Conservation (phyloP, 371 early-diverging fungal species). For the Smittium culicis region DNA sequence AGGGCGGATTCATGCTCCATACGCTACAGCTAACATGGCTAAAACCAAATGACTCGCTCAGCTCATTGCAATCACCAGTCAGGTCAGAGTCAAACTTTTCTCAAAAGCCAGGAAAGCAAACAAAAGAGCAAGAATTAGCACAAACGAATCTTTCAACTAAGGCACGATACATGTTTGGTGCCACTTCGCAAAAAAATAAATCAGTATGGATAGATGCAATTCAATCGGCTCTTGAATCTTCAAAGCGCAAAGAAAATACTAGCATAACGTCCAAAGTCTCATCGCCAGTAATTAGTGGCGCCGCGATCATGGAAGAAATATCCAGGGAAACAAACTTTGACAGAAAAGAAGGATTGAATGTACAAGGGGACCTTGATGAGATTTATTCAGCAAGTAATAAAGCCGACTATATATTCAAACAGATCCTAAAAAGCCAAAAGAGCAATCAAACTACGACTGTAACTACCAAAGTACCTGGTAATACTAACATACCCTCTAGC, state of each 20-base stretch:
- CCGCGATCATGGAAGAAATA: neutral
- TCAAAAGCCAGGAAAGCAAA: neutral
- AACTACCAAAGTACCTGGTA: neutral
- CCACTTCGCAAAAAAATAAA: slow-evolving; percentile 1
- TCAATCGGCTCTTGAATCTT: neutral
- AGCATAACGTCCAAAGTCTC: no score
- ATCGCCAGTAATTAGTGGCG: neutral
- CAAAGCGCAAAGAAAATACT: no score
- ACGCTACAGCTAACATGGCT: slow-evolving; percentile 30
- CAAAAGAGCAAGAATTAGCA: neutral
- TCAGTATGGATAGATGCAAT: neutral
- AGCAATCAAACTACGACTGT: neutral
- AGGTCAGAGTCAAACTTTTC: neutral
- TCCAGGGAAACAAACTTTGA: neutral
- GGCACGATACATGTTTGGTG: slow-evolving; percentile 11
- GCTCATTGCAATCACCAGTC: neutral
- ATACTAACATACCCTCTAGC: neutral
- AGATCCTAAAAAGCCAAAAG: neutral
- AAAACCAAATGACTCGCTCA: neutral
- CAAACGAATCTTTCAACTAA: neutral
- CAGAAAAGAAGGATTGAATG: neutral
- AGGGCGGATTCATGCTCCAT: slow-evolving; percentile 31
- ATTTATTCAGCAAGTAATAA: neutral
- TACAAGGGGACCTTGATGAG: neutral
- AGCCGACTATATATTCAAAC: neutral